These are phyloP conservation scores for Candida chilensis DNA, from an alignment of 805 yeast species.

Conservation along the genomic window DNA sequence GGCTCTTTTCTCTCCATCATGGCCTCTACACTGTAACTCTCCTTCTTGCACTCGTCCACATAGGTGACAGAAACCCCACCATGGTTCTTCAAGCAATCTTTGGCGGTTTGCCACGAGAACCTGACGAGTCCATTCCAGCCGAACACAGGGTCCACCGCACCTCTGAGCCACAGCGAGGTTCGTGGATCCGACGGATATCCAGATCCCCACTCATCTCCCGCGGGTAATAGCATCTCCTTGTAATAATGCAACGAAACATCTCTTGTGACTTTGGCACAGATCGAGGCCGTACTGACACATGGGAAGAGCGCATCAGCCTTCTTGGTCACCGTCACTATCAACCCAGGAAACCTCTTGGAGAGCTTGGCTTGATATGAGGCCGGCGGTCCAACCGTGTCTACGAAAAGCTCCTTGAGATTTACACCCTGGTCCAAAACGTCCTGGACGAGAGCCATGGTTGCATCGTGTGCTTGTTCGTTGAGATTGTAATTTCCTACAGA, in stretches of 20 bases:
- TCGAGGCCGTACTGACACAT: conserved; percentile 88
- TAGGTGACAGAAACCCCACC: conserved; percentile 52
- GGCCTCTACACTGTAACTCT: conserved; percentile 11
- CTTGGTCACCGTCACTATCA: conserved; percentile 76
- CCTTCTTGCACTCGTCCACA: conserved; percentile 35
- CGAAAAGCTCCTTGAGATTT: conserved; percentile 61
- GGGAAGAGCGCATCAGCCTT: conserved; percentile 93
- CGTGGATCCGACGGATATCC: conserved; percentile 94
- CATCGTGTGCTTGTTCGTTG: conserved; percentile 94
- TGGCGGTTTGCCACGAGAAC: conserved; percentile 92
- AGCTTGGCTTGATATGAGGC: conserved; percentile 71
- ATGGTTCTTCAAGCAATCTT: conserved; percentile 51
- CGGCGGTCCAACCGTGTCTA: conserved; percentile 98
- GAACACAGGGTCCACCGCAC: conserved; percentile 57
- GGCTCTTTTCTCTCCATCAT: too few relatives aligned
- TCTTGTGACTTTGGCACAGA: conserved; percentile 94
- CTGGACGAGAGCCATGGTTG: conserved; percentile 74
- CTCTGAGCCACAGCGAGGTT: conserved; percentile 69
- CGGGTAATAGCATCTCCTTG: conserved; percentile 14
- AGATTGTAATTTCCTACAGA: conserved; percentile 57
- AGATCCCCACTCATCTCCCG: conserved; percentile 55
- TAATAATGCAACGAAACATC: conserved; percentile 47
- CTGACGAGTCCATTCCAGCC: conserved; percentile 84
- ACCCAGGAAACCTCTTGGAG: conserved; percentile 54
- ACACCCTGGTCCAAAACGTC: conserved; percentile 55